phyloP scores from a whole-genome alignment of 371 early-diverging fungal species.

The Dichotomocladium elegans region DNA sequence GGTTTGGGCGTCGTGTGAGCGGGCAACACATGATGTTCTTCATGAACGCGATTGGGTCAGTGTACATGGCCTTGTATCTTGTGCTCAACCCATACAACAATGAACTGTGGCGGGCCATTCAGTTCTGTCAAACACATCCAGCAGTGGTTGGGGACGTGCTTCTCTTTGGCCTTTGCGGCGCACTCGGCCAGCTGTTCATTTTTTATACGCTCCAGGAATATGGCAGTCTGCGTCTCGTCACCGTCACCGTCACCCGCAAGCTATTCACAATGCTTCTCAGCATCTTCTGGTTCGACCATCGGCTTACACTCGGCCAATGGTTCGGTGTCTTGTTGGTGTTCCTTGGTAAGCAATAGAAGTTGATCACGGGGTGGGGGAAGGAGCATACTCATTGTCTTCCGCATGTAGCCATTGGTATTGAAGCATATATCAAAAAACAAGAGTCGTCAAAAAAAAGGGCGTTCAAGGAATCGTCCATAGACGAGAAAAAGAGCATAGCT shows the following conservation, averaged over 20 bases:
- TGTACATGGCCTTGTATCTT: slow-evolving; percentile 71
- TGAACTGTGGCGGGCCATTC: slow-evolving; percentile 77
- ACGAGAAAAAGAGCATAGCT: slow-evolving; percentile 3
- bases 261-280: slow-evolving; percentile 92
- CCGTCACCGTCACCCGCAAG: slow-evolving; percentile 95
- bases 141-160: slow-evolving; percentile 78
- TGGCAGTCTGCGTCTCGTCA: slow-evolving; percentile 90
- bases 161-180: slow-evolving; percentile 87
- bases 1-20: slow-evolving; percentile 58
- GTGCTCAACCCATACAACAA: slow-evolving; percentile 63
- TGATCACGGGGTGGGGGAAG: background rate
- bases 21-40: slow-evolving; percentile 97
- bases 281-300: slow-evolving; percentile 85
- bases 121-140: slow-evolving; percentile 75
- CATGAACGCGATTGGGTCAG: slow-evolving; percentile 85
- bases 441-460: slow-evolving; percentile 5
- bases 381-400: background rate
- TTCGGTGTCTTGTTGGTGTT: slow-evolving; percentile 83
- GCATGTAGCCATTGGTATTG: slow-evolving; percentile 61
- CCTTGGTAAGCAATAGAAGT: slow-evolving; percentile 37
- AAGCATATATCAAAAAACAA: slow-evolving; percentile 45
- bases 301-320: slow-evolving; percentile 83
- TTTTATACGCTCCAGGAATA: slow-evolving; percentile 92
- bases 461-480: background rate
- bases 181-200: slow-evolving; percentile 97